A percentile compares a stretch with the other conserved stretches of the same genome.
Conservation (phyloP, 805 yeast species). For the Sungouiozyma intestinalis region DNA sequence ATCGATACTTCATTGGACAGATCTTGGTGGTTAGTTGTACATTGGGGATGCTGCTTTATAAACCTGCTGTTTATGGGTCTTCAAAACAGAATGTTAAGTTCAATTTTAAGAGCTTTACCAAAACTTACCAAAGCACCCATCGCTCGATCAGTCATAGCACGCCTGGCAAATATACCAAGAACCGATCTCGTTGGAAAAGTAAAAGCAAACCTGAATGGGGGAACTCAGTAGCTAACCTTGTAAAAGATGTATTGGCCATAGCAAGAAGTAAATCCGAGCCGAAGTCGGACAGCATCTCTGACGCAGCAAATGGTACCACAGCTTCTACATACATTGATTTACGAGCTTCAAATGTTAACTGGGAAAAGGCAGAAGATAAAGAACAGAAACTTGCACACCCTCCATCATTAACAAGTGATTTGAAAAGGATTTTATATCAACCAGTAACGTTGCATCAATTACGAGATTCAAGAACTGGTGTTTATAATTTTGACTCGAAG, state of each 20-base stretch:
- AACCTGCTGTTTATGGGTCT: neutral
- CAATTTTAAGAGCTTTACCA: neutral
- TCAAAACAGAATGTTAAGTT: neutral
- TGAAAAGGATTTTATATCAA: constrained; percentile 64
- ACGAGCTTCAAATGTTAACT: neutral
- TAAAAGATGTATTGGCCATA: no score
- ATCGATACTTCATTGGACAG: neutral
- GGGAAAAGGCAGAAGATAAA: neutral
- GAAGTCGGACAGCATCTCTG: no score
- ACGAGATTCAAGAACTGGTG: constrained; percentile 67
- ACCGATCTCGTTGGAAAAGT: no score
- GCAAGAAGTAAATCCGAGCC: no score
- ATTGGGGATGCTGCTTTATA: neutral
- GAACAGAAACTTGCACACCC: constrained; percentile 7
- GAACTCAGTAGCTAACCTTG: no score
- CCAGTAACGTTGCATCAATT: constrained; percentile 67
- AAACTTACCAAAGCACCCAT: constrained; percentile 24
- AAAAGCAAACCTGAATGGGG: no score
- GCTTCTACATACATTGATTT: no score
- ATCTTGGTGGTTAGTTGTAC: neutral
- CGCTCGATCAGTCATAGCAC: neutral
- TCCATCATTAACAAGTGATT: constrained; percentile 53
- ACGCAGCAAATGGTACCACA: no score
- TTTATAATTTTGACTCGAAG: constrained; percentile 55
- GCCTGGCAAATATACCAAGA: neutral